These are phyloP conservation scores for Aspergillus niger DNA, from an alignment of 2,329 filamentous ascomycete species.

Conservation along the genomic window DNA sequence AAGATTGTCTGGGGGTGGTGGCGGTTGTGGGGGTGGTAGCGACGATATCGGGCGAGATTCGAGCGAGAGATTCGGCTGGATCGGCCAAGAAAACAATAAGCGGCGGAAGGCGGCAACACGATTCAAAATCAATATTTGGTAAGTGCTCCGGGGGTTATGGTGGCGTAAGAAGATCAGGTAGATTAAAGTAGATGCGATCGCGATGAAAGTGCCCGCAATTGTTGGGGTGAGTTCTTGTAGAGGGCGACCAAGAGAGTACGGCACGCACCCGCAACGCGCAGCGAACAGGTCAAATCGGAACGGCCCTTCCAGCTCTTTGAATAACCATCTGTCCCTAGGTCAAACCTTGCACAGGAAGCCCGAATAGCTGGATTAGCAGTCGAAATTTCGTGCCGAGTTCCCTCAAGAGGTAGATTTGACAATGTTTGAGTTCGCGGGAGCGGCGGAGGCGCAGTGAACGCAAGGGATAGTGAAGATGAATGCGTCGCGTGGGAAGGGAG, in stretches of 20 bases:
- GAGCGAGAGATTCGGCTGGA: slow-evolving; percentile 20
- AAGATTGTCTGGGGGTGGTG: slow-evolving; percentile 23
- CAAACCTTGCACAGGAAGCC: slow-evolving; percentile 15
- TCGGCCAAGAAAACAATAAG: slow-evolving; percentile 13
- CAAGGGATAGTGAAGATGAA: slow-evolving; percentile 31
- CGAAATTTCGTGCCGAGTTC: slow-evolving; percentile 15
- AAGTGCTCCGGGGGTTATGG: slow-evolving; percentile 13
- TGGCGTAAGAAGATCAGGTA: slow-evolving; percentile 23
- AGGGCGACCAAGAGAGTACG: slow-evolving; percentile 20
- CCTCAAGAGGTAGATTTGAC: slow-evolving; percentile 20
- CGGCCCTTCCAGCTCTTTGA: slow-evolving; percentile 22
- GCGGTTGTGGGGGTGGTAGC: slow-evolving; percentile 21
- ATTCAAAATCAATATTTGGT: slow-evolving; percentile 11
- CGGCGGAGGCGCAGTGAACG: slow-evolving; percentile 32
- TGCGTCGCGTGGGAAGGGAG: slow-evolving; percentile 35
- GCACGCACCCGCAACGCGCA: slow-evolving; percentile 25
- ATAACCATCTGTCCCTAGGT: slow-evolving; percentile 22
- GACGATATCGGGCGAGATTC: slow-evolving; percentile 23
- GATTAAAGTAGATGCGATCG: slow-evolving; percentile 22
- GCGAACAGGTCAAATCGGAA: slow-evolving; percentile 33
- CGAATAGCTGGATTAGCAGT: slow-evolving; percentile 19
- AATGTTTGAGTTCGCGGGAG: slow-evolving; percentile 24
- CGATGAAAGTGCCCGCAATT: slow-evolving; percentile 18
- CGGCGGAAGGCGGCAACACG: slow-evolving; percentile 9
- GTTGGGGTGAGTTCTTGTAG: slow-evolving; percentile 10